These are phyloP conservation scores for Verticillium albo-atrum DNA, from an alignment of 2,329 filamentous ascomycete species.

Conservation along the genomic window DNA sequence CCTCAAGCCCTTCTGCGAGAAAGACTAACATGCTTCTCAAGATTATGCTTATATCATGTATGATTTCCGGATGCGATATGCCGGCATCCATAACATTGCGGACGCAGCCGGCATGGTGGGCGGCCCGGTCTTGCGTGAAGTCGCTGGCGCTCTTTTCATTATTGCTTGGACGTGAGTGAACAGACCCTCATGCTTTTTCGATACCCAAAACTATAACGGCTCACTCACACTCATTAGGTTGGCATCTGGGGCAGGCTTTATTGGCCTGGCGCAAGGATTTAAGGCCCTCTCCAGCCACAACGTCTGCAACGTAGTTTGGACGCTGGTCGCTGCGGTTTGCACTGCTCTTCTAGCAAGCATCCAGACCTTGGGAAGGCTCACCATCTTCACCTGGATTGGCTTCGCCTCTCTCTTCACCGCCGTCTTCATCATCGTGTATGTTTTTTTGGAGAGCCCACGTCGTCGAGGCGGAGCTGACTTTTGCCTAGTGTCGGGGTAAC, in stretches of 20 bases:
- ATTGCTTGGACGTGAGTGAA: slow-evolving; percentile 16
- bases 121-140: slow-evolving; percentile 15
- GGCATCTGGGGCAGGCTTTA: slow-evolving; percentile 16
- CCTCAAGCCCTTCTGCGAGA: not conserved
- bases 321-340: slow-evolving; percentile 16
- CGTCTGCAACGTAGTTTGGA: slow-evolving; percentile 17
- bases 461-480: no score
- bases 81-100: slow-evolving; percentile 19
- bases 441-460: not conserved
- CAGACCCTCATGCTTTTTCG: not conserved
- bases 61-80: slow-evolving; percentile 17
- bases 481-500: slow-evolving; percentile 17
- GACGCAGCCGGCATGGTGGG: slow-evolving; percentile 18
- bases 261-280: slow-evolving; percentile 17
- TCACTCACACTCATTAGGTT: slow-evolving; percentile 7
- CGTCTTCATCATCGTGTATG: slow-evolving; percentile 22
- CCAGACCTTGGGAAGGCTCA: slow-evolving; percentile 9
- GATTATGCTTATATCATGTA: slow-evolving; percentile 22
- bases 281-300: slow-evolving; percentile 13
- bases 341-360: slow-evolving; percentile 13
- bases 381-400: slow-evolving; percentile 50
- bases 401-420: slow-evolving; percentile 49
- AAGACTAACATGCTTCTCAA: not conserved
- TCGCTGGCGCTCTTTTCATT: slow-evolving; percentile 16
- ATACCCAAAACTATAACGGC: not conserved